Percentiles rank a stretch among this genome's conserved stretches.
These are phyloP conservation scores for Omphalea diandra DNA, from an alignment of 441 rosid species.

Conservation along the genomic window DNA sequence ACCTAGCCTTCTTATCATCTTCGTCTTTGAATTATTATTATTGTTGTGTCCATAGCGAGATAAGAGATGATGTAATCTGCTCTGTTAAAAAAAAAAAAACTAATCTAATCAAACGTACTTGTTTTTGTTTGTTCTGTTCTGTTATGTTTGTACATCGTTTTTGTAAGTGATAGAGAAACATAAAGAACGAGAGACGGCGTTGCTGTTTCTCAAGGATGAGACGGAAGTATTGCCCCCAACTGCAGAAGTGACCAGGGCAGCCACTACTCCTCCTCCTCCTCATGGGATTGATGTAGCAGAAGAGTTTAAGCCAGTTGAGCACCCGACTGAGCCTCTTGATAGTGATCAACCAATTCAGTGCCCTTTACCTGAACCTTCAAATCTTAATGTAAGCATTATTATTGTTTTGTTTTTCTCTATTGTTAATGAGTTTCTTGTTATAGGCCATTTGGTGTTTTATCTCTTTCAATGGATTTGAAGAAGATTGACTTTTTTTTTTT, in stretches of 20 bases:
- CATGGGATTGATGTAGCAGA: slow-evolving; percentile 87
- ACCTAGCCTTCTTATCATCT: too few relatives aligned
- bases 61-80: too few relatives aligned
- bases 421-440: not conserved
- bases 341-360: slow-evolving; percentile 78
- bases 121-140: too few relatives aligned
- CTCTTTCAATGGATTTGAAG: not conserved
- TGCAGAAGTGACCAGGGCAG: slow-evolving; percentile 38
- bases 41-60: too few relatives aligned
- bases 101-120: too few relatives aligned
- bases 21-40: too few relatives aligned
- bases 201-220: slow-evolving; percentile 53
- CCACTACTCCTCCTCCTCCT: slow-evolving; percentile 43
- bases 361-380: slow-evolving; percentile 90
- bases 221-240: slow-evolving; percentile 63
- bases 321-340: slow-evolving; percentile 77
- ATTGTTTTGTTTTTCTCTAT: not conserved
- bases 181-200: too few relatives aligned
- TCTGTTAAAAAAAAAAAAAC: too few relatives aligned
- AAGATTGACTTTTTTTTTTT: not conserved
- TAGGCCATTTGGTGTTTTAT: not conserved
- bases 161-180: too few relatives aligned
- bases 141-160: too few relatives aligned
- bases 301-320: slow-evolving; percentile 94
- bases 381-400: slow-evolving; percentile 84